These are phyloP conservation scores for Fraxinus angustifolia DNA, from an alignment of 305 asterid species.

Conservation along the genomic window DNA sequence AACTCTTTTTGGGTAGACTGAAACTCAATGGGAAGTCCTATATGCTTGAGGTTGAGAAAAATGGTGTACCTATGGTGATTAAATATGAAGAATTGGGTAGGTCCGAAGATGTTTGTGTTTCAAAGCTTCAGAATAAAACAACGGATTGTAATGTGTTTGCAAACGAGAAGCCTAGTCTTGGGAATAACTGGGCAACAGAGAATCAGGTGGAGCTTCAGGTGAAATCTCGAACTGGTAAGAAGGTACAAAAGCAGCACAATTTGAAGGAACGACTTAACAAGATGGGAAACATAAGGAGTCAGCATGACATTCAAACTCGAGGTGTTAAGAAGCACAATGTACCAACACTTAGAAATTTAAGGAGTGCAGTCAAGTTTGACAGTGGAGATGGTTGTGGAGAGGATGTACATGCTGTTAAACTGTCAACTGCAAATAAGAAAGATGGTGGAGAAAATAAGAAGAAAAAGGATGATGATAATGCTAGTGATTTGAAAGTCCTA, in stretches of 20 bases:
- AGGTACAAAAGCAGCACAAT: not conserved
- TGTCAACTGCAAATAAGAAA: conserved; percentile 16
- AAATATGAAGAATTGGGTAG: conserved; percentile 22
- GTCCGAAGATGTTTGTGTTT: conserved; percentile 14
- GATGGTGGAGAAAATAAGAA: not conserved
- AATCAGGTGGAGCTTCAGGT: not conserved
- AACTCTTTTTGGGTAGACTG: conserved; percentile 15
- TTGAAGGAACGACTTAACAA: not conserved
- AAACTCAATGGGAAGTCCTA: conserved; percentile 25
- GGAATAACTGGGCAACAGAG: not conserved
- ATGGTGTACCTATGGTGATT: not conserved
- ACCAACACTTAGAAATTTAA: not conserved
- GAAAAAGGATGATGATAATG: conserved; percentile 11
- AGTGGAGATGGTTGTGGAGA: not conserved
- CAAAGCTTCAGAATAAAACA: conserved; percentile 23
- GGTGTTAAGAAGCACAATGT: not conserved
- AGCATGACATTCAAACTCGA: not conserved
- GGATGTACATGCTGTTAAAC: not conserved
- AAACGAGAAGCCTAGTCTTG: conserved; percentile 4
- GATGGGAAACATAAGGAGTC: not conserved
- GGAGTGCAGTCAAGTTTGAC: not conserved
- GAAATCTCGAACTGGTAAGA: not conserved
- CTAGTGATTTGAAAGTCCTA: conserved; percentile 30
- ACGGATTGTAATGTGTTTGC: conserved; percentile 14
- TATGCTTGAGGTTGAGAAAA: conserved; percentile 5